Conservation (phyloP, 129 eudicot genomes). For the Tagetes patula region DNA sequence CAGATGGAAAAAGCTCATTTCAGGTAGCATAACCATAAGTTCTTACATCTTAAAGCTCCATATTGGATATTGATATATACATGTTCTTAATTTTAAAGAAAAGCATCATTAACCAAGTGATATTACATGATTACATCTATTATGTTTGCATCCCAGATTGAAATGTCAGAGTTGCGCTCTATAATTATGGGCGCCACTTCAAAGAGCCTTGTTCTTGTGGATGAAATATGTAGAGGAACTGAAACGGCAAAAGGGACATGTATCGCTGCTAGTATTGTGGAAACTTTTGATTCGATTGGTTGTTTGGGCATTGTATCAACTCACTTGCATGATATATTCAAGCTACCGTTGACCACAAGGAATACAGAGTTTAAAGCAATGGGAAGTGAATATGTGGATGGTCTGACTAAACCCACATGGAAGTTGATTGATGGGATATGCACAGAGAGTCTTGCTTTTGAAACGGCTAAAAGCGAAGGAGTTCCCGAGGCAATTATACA, state of each 20-base stretch:
- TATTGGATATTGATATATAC: neutral
- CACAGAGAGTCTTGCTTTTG: constrained; percentile 95
- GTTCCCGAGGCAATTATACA: constrained; percentile 60
- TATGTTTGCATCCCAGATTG: constrained; percentile 52
- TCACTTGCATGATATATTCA: constrained; percentile 89
- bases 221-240: constrained; percentile 95
- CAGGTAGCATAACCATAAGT: constrained; percentile 49
- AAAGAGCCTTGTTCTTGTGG: constrained; percentile 85
- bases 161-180: constrained; percentile 94
- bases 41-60: neutral
- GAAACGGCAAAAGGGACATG: constrained; percentile 97
- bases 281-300: constrained; percentile 71
- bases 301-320: constrained; percentile 94
- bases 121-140: too few relatives aligned
- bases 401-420: constrained; percentile 86
- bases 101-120: neutral
- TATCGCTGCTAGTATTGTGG: constrained; percentile 85
- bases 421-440: constrained; percentile 86
- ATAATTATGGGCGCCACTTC: constrained; percentile 69
- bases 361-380: constrained; percentile 71
- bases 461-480: constrained; percentile 90
- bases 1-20: constrained; percentile 96
- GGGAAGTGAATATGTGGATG: constrained; percentile 65
- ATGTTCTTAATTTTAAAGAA: neutral
- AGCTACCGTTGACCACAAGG: constrained; percentile 57